Evolutionary conservation across 768 basidiomycete genomes (phyloP).

Genomic region (Xerocomellus intermedius): DNA sequence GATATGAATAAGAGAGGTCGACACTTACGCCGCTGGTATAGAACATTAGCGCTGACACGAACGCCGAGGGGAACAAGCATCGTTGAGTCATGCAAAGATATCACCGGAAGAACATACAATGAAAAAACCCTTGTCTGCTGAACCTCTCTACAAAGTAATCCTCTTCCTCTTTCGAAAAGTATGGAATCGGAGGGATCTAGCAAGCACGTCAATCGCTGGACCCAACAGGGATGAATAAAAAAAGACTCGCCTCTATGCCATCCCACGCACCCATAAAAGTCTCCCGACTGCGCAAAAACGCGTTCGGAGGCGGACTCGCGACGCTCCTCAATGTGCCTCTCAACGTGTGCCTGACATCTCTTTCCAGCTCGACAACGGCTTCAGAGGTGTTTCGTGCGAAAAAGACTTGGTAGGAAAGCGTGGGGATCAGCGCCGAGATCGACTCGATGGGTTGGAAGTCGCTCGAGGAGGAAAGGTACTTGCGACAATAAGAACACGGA

Average conservation of each 20-base stretch:
- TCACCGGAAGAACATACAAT: constrained; percentile 45
- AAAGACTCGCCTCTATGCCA: constrained; percentile 22
- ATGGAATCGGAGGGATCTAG: constrained; percentile 61
- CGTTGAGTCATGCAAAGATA: background rate
- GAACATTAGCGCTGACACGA: constrained; percentile 51
- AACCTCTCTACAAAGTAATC: constrained; percentile 70
- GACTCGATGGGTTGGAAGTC: constrained; percentile 46
- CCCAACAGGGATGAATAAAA: background rate
- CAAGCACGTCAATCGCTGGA: background rate
- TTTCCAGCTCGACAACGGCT: constrained; percentile 54
- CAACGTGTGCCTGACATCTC: constrained; percentile 54
- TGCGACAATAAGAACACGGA: background rate
- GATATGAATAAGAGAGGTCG: background rate
- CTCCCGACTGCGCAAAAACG: constrained; percentile 48
- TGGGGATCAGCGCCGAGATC: constrained; percentile 44
- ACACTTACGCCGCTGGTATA: constrained; percentile 52
- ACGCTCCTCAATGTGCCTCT: constrained; percentile 55
- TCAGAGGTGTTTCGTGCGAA: constrained; percentile 49
- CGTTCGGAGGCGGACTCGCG: constrained; percentile 53
- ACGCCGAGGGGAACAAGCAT: background rate
- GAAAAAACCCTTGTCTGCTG: constrained; percentile 51
- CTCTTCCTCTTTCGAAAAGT: constrained; percentile 60
- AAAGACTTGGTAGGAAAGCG: constrained; percentile 61
- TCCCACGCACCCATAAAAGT: constrained; percentile 56
- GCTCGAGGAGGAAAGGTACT: constrained; percentile 61